Conservation (phyloP, 495 filamentous ascomycete species). For the Trichoderma reesei region DNA sequence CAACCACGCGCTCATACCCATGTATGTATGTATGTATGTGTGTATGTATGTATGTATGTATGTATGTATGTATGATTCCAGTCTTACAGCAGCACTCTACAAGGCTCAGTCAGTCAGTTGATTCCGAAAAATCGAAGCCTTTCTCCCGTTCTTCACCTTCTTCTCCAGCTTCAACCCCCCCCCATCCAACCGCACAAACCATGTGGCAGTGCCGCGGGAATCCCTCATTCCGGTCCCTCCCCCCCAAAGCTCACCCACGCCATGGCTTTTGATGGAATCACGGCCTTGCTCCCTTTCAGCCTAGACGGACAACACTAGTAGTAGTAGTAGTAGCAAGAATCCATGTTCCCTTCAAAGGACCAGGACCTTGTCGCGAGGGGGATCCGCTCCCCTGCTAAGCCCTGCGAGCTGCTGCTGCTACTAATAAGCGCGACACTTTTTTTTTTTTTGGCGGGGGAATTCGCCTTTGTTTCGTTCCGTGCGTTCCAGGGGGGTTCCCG, state of each 20-base stretch:
- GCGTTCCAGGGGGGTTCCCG: too few species aligned
- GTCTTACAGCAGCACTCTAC: neutral
- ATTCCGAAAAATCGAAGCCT: neutral
- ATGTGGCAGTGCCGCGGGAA: conserved; percentile 1
- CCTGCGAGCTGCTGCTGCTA: too few species aligned
- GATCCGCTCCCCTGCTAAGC: neutral
- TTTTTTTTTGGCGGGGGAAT: too few species aligned
- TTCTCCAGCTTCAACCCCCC: too few species aligned
- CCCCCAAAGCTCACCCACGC: neutral
- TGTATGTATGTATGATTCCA: too few species aligned
- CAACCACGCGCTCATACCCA: too few species aligned
- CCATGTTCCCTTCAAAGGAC: neutral
- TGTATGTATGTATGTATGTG: too few species aligned
- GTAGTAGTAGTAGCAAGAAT: neutral
- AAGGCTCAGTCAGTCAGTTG: neutral
- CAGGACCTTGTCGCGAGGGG: neutral
- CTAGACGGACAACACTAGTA: neutral
- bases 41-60: too few species aligned
- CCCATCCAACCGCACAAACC: neutral
- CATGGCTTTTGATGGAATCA: neutral
- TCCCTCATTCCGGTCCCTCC: neutral
- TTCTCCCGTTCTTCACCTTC: too few species aligned
- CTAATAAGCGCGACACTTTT: too few species aligned
- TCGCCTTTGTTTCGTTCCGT: too few species aligned
- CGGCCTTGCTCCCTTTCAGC: neutral